Conservation (phyloP, 805 yeast species). For the Ogataea parapolymorpha region DNA sequence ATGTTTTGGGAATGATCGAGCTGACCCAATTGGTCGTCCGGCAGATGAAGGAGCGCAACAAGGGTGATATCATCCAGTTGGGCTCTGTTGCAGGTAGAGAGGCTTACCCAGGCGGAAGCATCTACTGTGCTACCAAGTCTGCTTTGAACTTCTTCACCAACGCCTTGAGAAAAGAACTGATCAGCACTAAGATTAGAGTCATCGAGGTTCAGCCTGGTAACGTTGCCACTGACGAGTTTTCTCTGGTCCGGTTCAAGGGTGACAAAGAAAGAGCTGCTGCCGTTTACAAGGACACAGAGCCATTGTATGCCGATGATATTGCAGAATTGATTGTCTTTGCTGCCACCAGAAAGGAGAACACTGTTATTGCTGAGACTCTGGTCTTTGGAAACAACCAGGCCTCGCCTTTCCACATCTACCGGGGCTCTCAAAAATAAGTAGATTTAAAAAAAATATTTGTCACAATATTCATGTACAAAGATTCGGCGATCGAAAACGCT, state of each 20-base stretch:
- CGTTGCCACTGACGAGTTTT: slow-evolving; percentile 72
- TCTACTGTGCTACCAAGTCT: slow-evolving; percentile 74
- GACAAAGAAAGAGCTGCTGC: slow-evolving; percentile 57
- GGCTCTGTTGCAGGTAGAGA: slow-evolving; percentile 82
- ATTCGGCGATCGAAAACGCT: slow-evolving; percentile 22
- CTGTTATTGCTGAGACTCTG: slow-evolving; percentile 76
- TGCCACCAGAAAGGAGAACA: slow-evolving; percentile 62
- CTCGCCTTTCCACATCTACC: slow-evolving; percentile 60
- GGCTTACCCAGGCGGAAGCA: slow-evolving; percentile 75
- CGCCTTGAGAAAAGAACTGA: slow-evolving; percentile 55
- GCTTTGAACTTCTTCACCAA: slow-evolving; percentile 71
- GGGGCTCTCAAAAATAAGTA: slow-evolving; percentile 18
- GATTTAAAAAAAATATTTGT: slow-evolving; percentile 2
- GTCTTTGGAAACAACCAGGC: slow-evolving; percentile 88
- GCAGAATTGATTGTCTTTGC: slow-evolving; percentile 72
- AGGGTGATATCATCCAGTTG: slow-evolving; percentile 70
- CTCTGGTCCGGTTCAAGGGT: slow-evolving; percentile 61
- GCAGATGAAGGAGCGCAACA: slow-evolving; percentile 63
- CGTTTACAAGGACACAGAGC: slow-evolving; percentile 65
- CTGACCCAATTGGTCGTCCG: slow-evolving; percentile 78
- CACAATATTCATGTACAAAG: slow-evolving; percentile 20
- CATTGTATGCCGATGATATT: slow-evolving; percentile 69
- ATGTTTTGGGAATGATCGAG: slow-evolving; percentile 80
- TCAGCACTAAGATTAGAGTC: slow-evolving; percentile 55
- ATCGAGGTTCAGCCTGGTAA: slow-evolving; percentile 77